Conservation (phyloP, 2,329 filamentous ascomycete genomes). For the Tolypocladium album region DNA sequence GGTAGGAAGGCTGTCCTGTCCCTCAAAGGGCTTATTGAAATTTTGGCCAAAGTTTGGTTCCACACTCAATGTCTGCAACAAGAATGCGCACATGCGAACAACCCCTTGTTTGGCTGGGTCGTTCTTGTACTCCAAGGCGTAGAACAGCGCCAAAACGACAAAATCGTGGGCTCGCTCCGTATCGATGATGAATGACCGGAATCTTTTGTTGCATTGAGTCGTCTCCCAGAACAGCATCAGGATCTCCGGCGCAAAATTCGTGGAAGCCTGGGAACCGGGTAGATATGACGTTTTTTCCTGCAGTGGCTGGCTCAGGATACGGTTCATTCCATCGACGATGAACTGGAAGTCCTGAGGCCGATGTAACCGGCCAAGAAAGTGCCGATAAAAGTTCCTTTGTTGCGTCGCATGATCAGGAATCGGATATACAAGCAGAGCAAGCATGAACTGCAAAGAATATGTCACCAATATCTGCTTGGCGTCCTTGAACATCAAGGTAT, state of each 20-base stretch:
- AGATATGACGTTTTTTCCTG: slow-evolving; percentile 83
- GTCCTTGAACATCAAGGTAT: slow-evolving; percentile 84
- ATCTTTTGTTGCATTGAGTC: slow-evolving; percentile 94
- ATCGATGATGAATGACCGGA: slow-evolving; percentile 93
- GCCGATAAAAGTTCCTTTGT: slow-evolving; percentile 85
- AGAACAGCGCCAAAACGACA: slow-evolving; percentile 80
- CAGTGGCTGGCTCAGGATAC: slow-evolving; percentile 84
- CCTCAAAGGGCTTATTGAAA: slow-evolving; percentile 80
- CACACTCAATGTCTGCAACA: slow-evolving; percentile 88
- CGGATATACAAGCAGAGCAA: slow-evolving; percentile 76
- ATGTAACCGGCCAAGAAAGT: slow-evolving; percentile 83
- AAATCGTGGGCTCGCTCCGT: slow-evolving; percentile 91
- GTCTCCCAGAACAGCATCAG: slow-evolving; percentile 97
- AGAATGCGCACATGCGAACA: slow-evolving; percentile 94
- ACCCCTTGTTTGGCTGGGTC: slow-evolving; percentile 84
- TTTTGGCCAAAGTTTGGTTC: slow-evolving; percentile 85
- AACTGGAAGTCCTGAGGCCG: slow-evolving; percentile 97
- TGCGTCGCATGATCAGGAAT: slow-evolving; percentile 64
- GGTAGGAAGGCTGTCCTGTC: slow-evolving; percentile 74
- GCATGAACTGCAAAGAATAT: slow-evolving; percentile 82
- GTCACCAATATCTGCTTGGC: slow-evolving; percentile 84
- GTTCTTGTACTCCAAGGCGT: slow-evolving; percentile 79
- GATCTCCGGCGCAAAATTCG: slow-evolving; percentile 88
- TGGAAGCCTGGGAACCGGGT: slow-evolving; percentile 67
- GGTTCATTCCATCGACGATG: slow-evolving; percentile 85